A percentile compares a stretch with the other conserved stretches of the same genome.
Conservation (phyloP, 371 early-diverging fungal genomes). For the Synchytrium microbalum region DNA sequence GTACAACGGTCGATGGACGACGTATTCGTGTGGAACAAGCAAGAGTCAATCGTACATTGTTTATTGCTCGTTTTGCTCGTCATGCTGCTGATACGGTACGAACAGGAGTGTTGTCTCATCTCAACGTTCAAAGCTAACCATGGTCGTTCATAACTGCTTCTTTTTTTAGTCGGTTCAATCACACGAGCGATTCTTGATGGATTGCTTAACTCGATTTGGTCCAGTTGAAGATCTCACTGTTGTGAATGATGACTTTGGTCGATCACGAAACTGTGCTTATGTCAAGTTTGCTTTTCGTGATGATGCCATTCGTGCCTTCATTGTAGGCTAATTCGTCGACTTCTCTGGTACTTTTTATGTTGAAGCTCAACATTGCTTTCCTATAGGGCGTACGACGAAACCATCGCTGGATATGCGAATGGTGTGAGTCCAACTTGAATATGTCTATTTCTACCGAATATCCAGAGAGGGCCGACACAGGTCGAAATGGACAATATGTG, state of each 20-base stretch:
- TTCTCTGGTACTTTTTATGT: not conserved
- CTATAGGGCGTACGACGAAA: conserved; percentile 24
- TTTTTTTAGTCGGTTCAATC: not conserved
- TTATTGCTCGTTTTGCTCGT: conserved; percentile 3
- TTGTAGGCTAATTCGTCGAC: conserved; percentile 36
- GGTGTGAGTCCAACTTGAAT: conserved; percentile 32
- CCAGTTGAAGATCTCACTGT: conserved; percentile 63
- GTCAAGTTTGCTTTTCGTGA: conserved; percentile 68
- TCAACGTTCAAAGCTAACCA: conserved; percentile 1
- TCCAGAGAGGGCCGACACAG: conserved; percentile 24
- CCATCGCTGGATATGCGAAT: conserved; percentile 56
- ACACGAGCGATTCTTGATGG: conserved; percentile 25
- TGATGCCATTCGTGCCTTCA: conserved; percentile 69
- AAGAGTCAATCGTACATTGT: conserved; percentile 69
- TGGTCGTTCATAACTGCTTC: not conserved
- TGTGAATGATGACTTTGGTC: conserved; percentile 38
- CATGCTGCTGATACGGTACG: not conserved
- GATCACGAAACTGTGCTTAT: conserved; percentile 47
- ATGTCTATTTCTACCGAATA: conserved; percentile 16
- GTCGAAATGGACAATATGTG: conserved; percentile 37
- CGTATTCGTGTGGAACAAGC: conserved; percentile 78
- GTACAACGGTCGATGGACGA: conserved; percentile 59
- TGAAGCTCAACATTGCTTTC: conserved; percentile 9
- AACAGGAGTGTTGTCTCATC: no score
- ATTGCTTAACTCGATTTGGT: conserved; percentile 45